Evolutionary conservation across 2,329 filamentous ascomycete species (phyloP).

Genomic region (Fusarium sp.): DNA sequence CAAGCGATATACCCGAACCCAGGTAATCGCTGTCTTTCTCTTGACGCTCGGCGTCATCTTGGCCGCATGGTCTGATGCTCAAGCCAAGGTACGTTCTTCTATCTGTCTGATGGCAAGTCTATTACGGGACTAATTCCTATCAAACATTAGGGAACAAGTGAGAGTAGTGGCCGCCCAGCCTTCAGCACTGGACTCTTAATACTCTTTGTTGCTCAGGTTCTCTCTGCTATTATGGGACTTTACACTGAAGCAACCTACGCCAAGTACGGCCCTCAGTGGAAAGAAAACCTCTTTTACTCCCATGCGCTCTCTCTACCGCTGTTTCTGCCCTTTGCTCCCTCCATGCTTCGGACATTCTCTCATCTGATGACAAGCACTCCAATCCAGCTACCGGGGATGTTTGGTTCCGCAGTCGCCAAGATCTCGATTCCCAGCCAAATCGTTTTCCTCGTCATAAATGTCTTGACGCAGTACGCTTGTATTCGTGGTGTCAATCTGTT

Average conservation of each 20-base stretch:
- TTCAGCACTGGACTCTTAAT: slow-evolving; percentile 77
- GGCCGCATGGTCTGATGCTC: slow-evolving; percentile 89
- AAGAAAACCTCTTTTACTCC: slow-evolving; percentile 96
- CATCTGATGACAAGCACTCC: slow-evolving; percentile 73
- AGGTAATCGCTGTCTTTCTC: slow-evolving; percentile 83
- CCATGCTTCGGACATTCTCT: slow-evolving; percentile 71
- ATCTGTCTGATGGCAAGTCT: not conserved
- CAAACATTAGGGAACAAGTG: slow-evolving; percentile 26
- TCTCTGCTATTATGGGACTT: slow-evolving; percentile 93
- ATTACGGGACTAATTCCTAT: not conserved
- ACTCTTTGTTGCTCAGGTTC: slow-evolving; percentile 85
- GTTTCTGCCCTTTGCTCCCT: slow-evolving; percentile 77
- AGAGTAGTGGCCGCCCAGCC: slow-evolving; percentile 43
- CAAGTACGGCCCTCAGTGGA: slow-evolving; percentile 88
- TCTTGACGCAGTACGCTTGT: slow-evolving; percentile 91
- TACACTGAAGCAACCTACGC: slow-evolving; percentile 93
- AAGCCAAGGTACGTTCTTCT: slow-evolving; percentile 73
- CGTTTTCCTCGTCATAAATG: slow-evolving; percentile 77
- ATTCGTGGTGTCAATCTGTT: slow-evolving; percentile 97
- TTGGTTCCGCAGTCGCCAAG: slow-evolving; percentile 22
- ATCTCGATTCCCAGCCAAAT: slow-evolving; percentile 72
- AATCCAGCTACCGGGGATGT: slow-evolving; percentile 52
- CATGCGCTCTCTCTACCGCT: slow-evolving; percentile 79
- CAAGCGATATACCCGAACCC: slow-evolving; percentile 82
- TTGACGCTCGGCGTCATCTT: slow-evolving; percentile 88